phyloP scores from a whole-genome alignment of 2,329 filamentous ascomycete species.

The Trichoderma afroharzianum region DNA sequence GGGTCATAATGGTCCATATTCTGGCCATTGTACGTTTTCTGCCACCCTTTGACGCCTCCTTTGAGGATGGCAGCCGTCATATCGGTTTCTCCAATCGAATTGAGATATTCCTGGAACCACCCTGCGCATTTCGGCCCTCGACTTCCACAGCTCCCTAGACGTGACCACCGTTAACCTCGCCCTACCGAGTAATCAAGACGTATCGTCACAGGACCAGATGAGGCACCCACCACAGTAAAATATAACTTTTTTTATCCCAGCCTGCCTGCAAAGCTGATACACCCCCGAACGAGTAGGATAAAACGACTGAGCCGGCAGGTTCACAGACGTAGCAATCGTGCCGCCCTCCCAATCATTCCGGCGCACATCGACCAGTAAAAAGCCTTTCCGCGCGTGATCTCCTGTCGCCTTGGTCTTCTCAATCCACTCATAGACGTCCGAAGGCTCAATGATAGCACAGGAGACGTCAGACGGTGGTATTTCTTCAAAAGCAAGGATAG shows the following conservation, averaged over 20 bases:
- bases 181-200: background rate
- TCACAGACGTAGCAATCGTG: constrained; percentile 56
- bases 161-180: background rate
- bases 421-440: constrained; percentile 40
- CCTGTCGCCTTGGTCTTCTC: constrained; percentile 29
- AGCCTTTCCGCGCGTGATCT: constrained; percentile 30
- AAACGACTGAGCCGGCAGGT: constrained; percentile 53
- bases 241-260: constrained; percentile 46
- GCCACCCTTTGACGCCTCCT: constrained; percentile 56
- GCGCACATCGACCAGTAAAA: constrained; percentile 52
- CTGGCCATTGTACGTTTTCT: constrained; percentile 43
- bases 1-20: constrained; percentile 51
- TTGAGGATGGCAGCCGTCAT: constrained; percentile 46
- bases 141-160: constrained; percentile 46
- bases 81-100: constrained; percentile 40
- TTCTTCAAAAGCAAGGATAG: constrained; percentile 17
- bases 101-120: constrained; percentile 56
- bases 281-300: constrained; percentile 47
- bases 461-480: constrained; percentile 39
- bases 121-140: constrained; percentile 50
- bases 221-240: constrained; percentile 51
- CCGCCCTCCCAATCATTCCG: constrained; percentile 55
- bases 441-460: constrained; percentile 36
- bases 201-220: background rate
- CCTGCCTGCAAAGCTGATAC: constrained; percentile 48